Base-by-base conservation (phyloP, 306 rosid genomes). In the Lotus japonicus region DNA sequence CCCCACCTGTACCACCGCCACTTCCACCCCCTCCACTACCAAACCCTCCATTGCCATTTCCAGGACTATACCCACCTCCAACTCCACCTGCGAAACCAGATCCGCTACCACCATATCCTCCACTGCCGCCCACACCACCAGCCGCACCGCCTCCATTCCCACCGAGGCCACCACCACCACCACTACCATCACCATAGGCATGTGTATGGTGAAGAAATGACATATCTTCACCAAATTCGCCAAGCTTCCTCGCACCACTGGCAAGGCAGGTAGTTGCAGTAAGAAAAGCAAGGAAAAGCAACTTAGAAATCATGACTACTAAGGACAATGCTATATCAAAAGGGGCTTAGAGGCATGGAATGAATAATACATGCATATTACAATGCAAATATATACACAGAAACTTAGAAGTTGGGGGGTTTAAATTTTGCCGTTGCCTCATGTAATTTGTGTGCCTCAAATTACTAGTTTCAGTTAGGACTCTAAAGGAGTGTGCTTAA, bases 281-380 rank as follows among this genome's bases (percentile, higher is more conserved):
- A 49, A 80, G 58, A 65, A 83, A 52, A 64, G 59, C 72, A 73
- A 83, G 38, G 43, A 79, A 71, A 71, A 86, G 33, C 55, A 70
- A 59, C 68, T 83, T 83, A 9, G 49, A 51, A 81, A 52, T 55
- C 88, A 62, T 80, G 23, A 45, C 44, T 57, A 9, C 2, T 6
- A 60, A 26, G 17, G 4, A 33, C 21, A 52, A 68, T 42, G 9
- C 33, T 67, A 18, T 15, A 21, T 12, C 39, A 49, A 44, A 58
- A 41, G 17, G 33, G 36, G 4, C 23, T 42, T 1, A 0, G 41
- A 9, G 0, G n/a, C 59, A 36, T 11, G 61, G 31, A 59, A 73
- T 68, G 36, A 31, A 31, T 31, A 31, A 62, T 68, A 58, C 58
- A 81, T 0, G 54, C 9, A 9, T 26, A 26, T 2, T 36, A 6